These are phyloP conservation scores for Nemania serpens DNA, from an alignment of 2,329 filamentous ascomycete species.

Conservation along the genomic window DNA sequence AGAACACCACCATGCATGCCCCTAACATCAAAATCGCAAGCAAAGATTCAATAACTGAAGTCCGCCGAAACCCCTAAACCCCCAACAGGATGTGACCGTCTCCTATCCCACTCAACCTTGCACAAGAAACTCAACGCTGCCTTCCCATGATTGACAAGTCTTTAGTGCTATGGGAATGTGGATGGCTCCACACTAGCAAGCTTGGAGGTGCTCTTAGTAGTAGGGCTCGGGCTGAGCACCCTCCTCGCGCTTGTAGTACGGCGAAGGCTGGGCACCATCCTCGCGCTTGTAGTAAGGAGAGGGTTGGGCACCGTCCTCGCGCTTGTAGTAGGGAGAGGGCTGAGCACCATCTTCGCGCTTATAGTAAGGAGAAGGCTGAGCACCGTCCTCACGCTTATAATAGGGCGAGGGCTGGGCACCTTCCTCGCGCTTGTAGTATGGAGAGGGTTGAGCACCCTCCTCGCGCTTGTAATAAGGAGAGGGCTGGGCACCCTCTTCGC, in stretches of 20 bases:
- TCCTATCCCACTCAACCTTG: background rate
- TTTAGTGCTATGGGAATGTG: background rate
- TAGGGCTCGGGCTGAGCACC: background rate
- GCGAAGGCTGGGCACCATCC: background rate
- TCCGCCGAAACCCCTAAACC: background rate
- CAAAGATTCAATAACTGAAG: too few species aligned
- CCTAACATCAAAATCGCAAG: too few species aligned
- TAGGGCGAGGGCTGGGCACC: background rate
- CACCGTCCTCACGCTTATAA: background rate
- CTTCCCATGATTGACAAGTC: background rate
- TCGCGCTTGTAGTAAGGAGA: background rate
- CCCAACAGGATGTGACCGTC: background rate
- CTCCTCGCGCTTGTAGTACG: background rate
- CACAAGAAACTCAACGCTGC: background rate
- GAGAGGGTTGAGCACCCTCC: too few species aligned
- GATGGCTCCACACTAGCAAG: background rate
- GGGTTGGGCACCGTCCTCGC: background rate
- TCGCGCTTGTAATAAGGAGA: too few species aligned
- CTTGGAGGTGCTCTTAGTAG: background rate
- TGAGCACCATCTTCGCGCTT: background rate
- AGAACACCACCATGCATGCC: background rate
- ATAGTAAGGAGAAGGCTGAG: background rate
- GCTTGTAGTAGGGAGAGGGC: background rate
- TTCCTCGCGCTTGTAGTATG: too few species aligned
- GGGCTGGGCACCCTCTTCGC: too few species aligned